phyloP scores from a whole-genome alignment of 1,284 basidiomycete species.

The Apiotrichum montevideense region DNA sequence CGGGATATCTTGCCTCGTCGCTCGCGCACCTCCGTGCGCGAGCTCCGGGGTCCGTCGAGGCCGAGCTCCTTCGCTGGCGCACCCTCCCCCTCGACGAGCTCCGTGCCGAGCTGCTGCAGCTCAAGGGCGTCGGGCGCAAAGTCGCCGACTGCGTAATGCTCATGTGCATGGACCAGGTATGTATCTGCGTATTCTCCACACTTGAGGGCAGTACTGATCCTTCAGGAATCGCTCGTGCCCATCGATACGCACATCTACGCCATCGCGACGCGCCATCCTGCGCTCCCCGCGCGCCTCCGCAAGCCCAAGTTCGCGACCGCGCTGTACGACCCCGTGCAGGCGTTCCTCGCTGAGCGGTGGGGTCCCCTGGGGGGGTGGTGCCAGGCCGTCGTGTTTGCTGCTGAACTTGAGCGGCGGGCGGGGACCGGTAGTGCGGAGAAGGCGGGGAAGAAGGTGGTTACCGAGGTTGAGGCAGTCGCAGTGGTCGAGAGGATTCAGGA shows the following conservation, averaged over 20 bases:
- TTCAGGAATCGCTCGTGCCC: slow-evolving; percentile 71
- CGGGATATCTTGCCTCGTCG: slow-evolving; percentile 78
- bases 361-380: slow-evolving; percentile 86
- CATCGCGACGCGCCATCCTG: slow-evolving; percentile 77
- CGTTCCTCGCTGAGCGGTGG: slow-evolving; percentile 63
- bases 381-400: slow-evolving; percentile 63
- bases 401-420: slow-evolving; percentile 25
- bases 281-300: slow-evolving; percentile 51
- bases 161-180: slow-evolving; percentile 89
- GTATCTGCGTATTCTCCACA: slow-evolving; percentile 6
- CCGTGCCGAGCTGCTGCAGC: slow-evolving; percentile 65
- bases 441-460: not conserved
- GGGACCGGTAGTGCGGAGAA: not conserved
- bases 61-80: slow-evolving; percentile 24
- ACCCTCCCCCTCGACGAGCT: slow-evolving; percentile 16
- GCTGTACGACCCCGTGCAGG: slow-evolving; percentile 68
- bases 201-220: not conserved
- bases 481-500: not conserved
- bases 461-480: slow-evolving; percentile 8
- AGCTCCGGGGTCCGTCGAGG: slow-evolving; percentile 12
- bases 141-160: slow-evolving; percentile 91
- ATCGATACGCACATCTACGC: slow-evolving; percentile 89
- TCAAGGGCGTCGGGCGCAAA: slow-evolving; percentile 90
- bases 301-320: slow-evolving; percentile 64
- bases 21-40: slow-evolving; percentile 60